phyloP scores from a whole-genome alignment of 129 eudicot species.

The Smallanthus sonchifolius region DNA sequence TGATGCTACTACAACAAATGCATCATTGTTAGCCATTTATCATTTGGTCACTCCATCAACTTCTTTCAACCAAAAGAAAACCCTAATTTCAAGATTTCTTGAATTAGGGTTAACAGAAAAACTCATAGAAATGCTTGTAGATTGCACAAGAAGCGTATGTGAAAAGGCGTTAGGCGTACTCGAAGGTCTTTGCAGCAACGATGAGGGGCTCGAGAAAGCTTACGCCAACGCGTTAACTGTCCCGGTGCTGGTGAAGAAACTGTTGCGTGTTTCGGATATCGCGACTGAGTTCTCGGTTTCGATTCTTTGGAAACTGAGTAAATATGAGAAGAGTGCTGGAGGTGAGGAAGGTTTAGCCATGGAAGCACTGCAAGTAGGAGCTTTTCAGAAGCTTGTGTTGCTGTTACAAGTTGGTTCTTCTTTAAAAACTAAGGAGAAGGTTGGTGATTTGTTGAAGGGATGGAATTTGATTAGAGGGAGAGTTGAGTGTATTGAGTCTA shows the following conservation, averaged over 20 bases:
- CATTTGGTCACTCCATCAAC: slow-evolving; percentile 46
- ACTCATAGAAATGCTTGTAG: slow-evolving; percentile 57
- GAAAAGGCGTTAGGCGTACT: slow-evolving; percentile 54
- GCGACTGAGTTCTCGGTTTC: slow-evolving; percentile 56
- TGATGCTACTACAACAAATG: slow-evolving; percentile 47
- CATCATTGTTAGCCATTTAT: slow-evolving; percentile 45
- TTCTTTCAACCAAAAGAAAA: slow-evolving; percentile 14
- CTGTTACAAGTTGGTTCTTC: slow-evolving; percentile 59
- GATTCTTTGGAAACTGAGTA: slow-evolving; percentile 46
- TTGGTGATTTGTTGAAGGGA: slow-evolving; percentile 50
- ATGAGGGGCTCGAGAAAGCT: slow-evolving; percentile 48
- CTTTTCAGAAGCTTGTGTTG: slow-evolving; percentile 69
- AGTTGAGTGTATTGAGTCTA: slow-evolving; percentile 62
- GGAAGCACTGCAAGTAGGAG: slow-evolving; percentile 60
- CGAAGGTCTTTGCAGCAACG: slow-evolving; percentile 39
- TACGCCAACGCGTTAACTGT: slow-evolving; percentile 34
- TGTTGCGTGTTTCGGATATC: slow-evolving; percentile 50
- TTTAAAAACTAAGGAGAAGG: slow-evolving; percentile 51
- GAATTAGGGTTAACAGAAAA: slow-evolving; percentile 36
- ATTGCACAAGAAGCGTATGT: slow-evolving; percentile 34
- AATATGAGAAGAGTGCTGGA: slow-evolving; percentile 33
- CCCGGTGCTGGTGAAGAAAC: slow-evolving; percentile 62
- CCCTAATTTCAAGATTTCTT: slow-evolving; percentile 19
- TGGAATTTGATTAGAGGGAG: slow-evolving; percentile 49
- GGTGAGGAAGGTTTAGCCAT: slow-evolving; percentile 29